Evolutionary conservation across 2,329 filamentous ascomycete species (phyloP).

Genomic region (Fusarium graminum): DNA sequence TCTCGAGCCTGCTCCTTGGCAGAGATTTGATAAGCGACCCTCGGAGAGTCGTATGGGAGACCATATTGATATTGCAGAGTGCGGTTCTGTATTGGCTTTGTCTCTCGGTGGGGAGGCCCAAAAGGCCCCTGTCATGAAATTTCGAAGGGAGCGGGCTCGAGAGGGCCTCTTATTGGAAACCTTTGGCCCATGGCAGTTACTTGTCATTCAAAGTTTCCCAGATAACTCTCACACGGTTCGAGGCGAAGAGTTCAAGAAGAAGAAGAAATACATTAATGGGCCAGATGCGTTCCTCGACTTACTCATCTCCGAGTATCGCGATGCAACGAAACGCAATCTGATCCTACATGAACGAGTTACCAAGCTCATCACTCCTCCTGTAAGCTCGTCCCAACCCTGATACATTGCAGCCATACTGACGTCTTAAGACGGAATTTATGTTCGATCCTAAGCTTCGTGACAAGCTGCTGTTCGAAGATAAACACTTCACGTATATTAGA

Average conservation of each 20-base stretch:
- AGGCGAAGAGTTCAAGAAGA: constrained; percentile 64
- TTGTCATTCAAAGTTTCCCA: constrained; percentile 70
- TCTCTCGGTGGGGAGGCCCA: constrained; percentile 66
- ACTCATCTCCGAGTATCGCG: constrained; percentile 70
- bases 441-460: constrained; percentile 69
- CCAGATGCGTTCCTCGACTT: constrained; percentile 72
- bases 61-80: constrained; percentile 71
- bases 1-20: constrained; percentile 70
- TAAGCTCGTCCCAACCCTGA: not conserved
- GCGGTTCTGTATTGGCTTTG: constrained; percentile 70
- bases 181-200: constrained; percentile 71
- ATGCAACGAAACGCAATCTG: constrained; percentile 70
- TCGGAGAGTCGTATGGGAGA: constrained; percentile 55
- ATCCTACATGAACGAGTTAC: constrained; percentile 69
- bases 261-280: constrained; percentile 70
- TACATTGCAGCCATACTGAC: constrained; percentile 15
- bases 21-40: constrained; percentile 65
- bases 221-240: constrained; percentile 70
- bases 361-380: constrained; percentile 65
- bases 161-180: constrained; percentile 69
- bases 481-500: constrained; percentile 70
- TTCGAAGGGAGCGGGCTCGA: constrained; percentile 61
- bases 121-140: constrained; percentile 62
- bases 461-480: constrained; percentile 71
- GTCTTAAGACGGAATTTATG: constrained; percentile 64